Evolutionary conservation across 352 stramenopile genomes (phyloP), one percentile per base, ranked within the genome.

Genomic region (Phytophthora tentaculata): DNA sequence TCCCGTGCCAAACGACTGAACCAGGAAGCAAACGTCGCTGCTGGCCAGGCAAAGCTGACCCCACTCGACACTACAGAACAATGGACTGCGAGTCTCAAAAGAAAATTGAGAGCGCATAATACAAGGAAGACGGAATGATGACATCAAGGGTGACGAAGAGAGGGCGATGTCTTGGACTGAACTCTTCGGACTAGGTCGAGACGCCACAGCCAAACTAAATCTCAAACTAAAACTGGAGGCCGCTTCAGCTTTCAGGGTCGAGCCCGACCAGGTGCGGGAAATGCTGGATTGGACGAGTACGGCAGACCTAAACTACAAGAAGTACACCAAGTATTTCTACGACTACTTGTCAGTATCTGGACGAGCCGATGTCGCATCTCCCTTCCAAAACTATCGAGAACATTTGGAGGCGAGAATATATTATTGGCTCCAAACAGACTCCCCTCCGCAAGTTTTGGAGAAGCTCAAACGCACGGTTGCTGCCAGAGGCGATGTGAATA

Each of bases 341-440:
- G 29, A 20, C 13, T 53, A 37, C 23, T 53, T 24, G 23, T 53
- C 5, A 53, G 17, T 37, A 53, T 53, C 23, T 53, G 19, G 47
- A 53, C 47, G 23, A 53, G 47, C 47, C 47, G 47, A n/a, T 53
- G 22, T 35, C 22, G 5, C 47, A 32, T 22, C n/a, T 53, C 10
- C 23, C 22, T 9, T 12, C 10, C 8, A 9, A 37, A 20, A 35
- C n/a, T 20, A 37, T 53, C 16, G 13, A 53, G 6, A 20, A 35
- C 16, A 53, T 53, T 37, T 53, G 47, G n/a, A 35, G 4, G 47
- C 47, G 13, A 53, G 47, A 16, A 13, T 53, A 5, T 10, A 37
- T 20, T 12, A 12, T 16, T 53, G 47, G 47, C 24, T 53, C 4
- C 22, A 53, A 32, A 53, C 47, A 9, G 22, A 37, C 17, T 35